Evolutionary conservation across 202 grass and related monocot genomes (phyloP), one percentile per base, ranked within the genome.

Genomic region (Hordeum pubiflorum): DNA sequence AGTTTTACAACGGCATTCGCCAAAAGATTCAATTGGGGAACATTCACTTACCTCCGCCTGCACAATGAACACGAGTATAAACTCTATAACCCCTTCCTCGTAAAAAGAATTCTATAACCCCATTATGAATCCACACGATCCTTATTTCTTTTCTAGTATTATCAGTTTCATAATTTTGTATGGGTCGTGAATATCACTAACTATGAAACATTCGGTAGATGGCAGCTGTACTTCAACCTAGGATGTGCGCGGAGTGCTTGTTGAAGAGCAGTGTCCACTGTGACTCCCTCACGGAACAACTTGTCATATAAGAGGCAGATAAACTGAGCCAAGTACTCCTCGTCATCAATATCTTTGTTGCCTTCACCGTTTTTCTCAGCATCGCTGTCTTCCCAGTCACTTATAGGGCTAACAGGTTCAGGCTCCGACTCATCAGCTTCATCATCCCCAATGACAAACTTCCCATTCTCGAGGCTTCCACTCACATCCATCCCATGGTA

Each of bases 361-460:
- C 14, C 5, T 32, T 83, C 77, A 3, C 60, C 46, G 13, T 58
- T 84, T 82, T 88, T 94, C 59, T 97, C 96, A 5, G 29, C 89
- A 3, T 99, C 89, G 38, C 90, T 93, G 75, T 99, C 96, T 83
- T 99, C 92, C 96, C 96, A 95, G 61, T 99, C 96, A 70, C 92
- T 99, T 76, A 81, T 74, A 52, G 92, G 88, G 73, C 96, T 94
- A 43, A 61, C 74, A 27, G 88, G 95, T 76, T 98, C 90, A 9
- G 76, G 84, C 14, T 93, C 88, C 0, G 69, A 86, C 5, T 94
- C 95, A 2, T 91, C 90, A 4, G 80, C 90, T 43, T 98, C 95
- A 57, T 94, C 96, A 8, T 97, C 95, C 14, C 85, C 96, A 18
- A 98, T 94, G 61, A 95, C 86, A 81, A 98, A 98, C 44, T 90